Evolutionary conservation across 225 moss, liverwort and hornwort species (phyloP), one percentile per base, ranked within the genome.

Genomic region (Physcomitrellopsis africana): DNA sequence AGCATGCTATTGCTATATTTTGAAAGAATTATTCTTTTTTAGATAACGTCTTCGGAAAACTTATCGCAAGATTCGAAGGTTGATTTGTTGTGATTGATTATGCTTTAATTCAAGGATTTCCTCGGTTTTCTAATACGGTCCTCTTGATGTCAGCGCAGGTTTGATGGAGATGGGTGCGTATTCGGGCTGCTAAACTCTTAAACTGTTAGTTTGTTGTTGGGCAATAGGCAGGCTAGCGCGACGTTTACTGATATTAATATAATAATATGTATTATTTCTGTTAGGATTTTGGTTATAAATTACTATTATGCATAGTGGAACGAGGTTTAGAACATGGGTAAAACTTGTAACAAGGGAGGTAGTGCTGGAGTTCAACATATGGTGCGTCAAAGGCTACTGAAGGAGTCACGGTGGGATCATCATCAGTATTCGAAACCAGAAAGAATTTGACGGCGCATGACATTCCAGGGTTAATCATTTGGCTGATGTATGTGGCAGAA

Each of bases 101-200:
- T 69, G 17, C 11, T 51, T 45, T 69, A 69, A 1, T 45, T 72
- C 9, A 37, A 0, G 3, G 0, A 10, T 49, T 51, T 27, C 68
- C 3, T 18, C 19, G 19, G 9, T 37, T 8, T 61, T 44, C 82
- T 79, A 10, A 79, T 15, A 16, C 3, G 1, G 15, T 5, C 2
- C 27, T 60, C 29, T 60, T 77, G 63, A 7, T 67, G 68, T 51
- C 32, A 10, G 49, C 43, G 32, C 80, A 88, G 88, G 88, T 81
- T 88, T 73, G 88, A 85, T 81, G 85, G 88, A 78, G 88, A 88
- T 78, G 88, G 88, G 82, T 88, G 76, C 37, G 78, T 75, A 51
- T 48, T 80, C 53, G 49, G 2, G 43, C 12, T 69, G 63, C 27
- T 5, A 11, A 26, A 11, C 12, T 37, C 57, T 69, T 29, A 23